A percentile compares a stretch with the other conserved stretches of the same genome.
Evolutionary conservation across 306 rosid genomes (phyloP).

Genomic region (Begonia masoniana): DNA sequence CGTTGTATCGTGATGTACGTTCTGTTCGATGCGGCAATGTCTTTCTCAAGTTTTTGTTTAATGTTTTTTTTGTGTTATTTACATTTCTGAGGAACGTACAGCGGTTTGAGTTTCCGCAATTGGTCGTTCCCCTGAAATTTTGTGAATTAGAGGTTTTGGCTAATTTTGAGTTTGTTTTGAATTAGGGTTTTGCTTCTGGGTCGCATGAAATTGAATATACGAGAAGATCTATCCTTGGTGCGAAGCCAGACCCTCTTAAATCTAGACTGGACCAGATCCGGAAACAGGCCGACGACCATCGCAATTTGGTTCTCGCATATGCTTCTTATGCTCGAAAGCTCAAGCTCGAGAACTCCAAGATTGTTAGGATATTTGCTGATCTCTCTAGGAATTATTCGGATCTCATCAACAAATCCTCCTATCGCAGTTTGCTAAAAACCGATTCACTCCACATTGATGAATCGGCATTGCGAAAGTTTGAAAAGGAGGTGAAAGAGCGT

Average conservation of each 20-base stretch:
- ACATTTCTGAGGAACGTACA: too few relatives aligned
- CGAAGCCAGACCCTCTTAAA: conserved; percentile 4
- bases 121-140: too few relatives aligned
- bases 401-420: conserved; percentile 3
- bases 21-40: too few relatives aligned
- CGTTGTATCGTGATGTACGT: not conserved
- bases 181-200: too few relatives aligned
- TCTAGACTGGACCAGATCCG: conserved; percentile 5
- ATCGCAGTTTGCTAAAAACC: not conserved
- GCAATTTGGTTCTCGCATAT: conserved; percentile 4
- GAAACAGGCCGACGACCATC: conserved; percentile 7
- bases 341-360: conserved; percentile 4
- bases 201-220: too few relatives aligned
- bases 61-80: too few relatives aligned
- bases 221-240: conserved; percentile 1
- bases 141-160: too few relatives aligned
- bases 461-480: conserved; percentile 3
- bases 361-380: conserved; percentile 7
- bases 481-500: conserved; percentile 8
- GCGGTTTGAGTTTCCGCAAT: too few relatives aligned
- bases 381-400: conserved; percentile 4
- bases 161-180: too few relatives aligned
- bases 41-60: too few relatives aligned
- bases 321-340: conserved; percentile 8
- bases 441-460: not conserved